A percentile compares a stretch with the other conserved stretches of the same genome.
These are phyloP conservation scores for Scheffersomyces quercinus DNA, from an alignment of 1,139 yeast genomes.

Conservation along the genomic window DNA sequence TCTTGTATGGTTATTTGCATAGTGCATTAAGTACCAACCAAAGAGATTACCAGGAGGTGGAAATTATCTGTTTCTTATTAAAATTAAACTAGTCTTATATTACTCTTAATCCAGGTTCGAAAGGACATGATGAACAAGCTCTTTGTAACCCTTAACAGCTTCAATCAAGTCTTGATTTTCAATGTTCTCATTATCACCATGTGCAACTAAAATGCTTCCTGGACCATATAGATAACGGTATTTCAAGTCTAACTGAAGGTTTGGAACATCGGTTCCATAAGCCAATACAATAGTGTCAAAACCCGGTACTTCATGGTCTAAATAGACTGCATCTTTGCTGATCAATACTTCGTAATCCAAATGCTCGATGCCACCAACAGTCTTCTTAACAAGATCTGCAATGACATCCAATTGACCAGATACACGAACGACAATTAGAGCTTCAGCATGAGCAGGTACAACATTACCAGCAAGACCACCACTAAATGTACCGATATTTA, in stretches of 20 bases:
- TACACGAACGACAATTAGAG: constrained; percentile 53
- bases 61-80: too few relatives aligned
- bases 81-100: too few relatives aligned
- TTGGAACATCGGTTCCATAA: constrained; percentile 68
- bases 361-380: constrained; percentile 33
- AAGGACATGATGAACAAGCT: constrained; percentile 35
- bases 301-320: constrained; percentile 63
- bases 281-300: constrained; percentile 58
- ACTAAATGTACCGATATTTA: constrained; percentile 58
- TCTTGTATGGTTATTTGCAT: background rate
- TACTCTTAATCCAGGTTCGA: background rate
- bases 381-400: constrained; percentile 29
- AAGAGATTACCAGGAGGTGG: background rate
- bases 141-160: constrained; percentile 59
- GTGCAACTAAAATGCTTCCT: constrained; percentile 67
- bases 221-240: constrained; percentile 66
- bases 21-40: background rate
- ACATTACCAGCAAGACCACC: constrained; percentile 69
- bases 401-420: constrained; percentile 48
- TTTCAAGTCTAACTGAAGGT: constrained; percentile 36
- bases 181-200: constrained; percentile 60
- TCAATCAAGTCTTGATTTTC: constrained; percentile 48
- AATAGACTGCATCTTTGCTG: constrained; percentile 40
- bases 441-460: constrained; percentile 58
- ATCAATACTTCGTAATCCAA: constrained; percentile 22